Base-by-base conservation (phyloP, 345 rosid species). In the Citrus medica region DNA sequence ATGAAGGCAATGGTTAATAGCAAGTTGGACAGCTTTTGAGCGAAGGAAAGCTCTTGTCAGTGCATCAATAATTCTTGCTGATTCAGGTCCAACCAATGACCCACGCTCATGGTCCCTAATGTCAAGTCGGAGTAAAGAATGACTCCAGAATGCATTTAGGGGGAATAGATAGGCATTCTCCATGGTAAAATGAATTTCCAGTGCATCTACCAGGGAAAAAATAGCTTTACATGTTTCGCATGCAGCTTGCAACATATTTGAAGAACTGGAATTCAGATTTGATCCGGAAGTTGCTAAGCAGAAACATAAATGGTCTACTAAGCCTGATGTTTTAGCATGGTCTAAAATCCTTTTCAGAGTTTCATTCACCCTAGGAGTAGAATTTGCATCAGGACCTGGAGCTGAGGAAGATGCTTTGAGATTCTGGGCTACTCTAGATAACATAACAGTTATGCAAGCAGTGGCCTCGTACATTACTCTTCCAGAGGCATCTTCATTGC, bases 271-370 rank as follows among this genome's bases (percentile, higher is more conserved):
- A 80, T 85, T 83, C 37, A 94, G 91, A 88, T 92, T 85, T 59
- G 94, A 86, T 63, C 99, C 98, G n/a, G 95, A 84, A 75, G 89
- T 87, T 82, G 90, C 97, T 83, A 96, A 82, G 87, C 95, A 94
- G 77, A 88, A 79, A 84, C 97, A 94, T 75, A 94, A 80, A 83
- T 89, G 85, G 70, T 96, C 98, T 68, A 90, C 90, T 77, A 94
- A 69, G 81, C 92, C 95, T 68, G 92, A 92, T n/a, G 91, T 84
- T 69, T 87, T 90, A 46, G 98, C 94, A 82, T 91, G 94, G 69
- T 92, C 94, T 83, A 90, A 82, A 81, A 94, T 90, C 82, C 78
- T 84, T 84, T 89, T 86, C 78, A 85, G 22, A 38, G 84, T 83
- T 83, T 87, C 92, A 78, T 83, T 79, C 68, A 78, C 76, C 25